phyloP scores from a whole-genome alignment of 257 asterid species.

The Nicotiana sylvestris region DNA sequence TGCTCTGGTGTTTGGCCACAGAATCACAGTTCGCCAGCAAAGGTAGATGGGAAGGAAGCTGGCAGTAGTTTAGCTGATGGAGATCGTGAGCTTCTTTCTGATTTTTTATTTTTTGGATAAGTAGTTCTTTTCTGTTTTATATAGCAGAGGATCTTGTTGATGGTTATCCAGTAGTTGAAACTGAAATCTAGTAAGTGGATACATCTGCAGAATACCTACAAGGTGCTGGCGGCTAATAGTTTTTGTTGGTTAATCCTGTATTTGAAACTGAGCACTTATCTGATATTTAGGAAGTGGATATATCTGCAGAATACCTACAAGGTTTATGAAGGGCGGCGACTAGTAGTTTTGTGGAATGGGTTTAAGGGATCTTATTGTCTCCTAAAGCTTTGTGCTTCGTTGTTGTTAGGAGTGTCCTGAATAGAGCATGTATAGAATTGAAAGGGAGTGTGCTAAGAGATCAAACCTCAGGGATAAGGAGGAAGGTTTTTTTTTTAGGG shows the following conservation, averaged over 20 bases:
- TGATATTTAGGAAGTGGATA: not conserved
- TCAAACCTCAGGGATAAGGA: not conserved
- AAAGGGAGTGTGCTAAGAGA: not conserved
- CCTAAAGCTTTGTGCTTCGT: not conserved
- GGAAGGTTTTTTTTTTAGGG: not conserved
- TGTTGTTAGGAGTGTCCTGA: not conserved
- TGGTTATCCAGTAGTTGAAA: not conserved
- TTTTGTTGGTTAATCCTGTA: not conserved
- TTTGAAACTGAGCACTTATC: not conserved
- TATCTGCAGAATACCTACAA: not conserved
- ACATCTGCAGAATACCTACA: not conserved
- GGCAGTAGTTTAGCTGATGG: constrained; percentile 37
- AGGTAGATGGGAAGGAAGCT: constrained; percentile 29
- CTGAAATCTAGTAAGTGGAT: not conserved
- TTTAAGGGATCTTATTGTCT: not conserved
- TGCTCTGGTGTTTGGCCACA: constrained; percentile 18
- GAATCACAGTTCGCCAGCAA: constrained; percentile 37
- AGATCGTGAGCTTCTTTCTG: constrained; percentile 45
- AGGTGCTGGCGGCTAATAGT: not conserved
- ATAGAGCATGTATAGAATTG: not conserved
- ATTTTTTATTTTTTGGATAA: not conserved
- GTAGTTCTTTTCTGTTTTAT: not conserved
- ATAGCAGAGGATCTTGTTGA: not conserved
- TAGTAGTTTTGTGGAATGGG: not conserved
- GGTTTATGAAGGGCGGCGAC: not conserved